Evolutionary conservation across 2,329 filamentous ascomycete species (phyloP).

Genomic region (Bipolaris oryzae): DNA sequence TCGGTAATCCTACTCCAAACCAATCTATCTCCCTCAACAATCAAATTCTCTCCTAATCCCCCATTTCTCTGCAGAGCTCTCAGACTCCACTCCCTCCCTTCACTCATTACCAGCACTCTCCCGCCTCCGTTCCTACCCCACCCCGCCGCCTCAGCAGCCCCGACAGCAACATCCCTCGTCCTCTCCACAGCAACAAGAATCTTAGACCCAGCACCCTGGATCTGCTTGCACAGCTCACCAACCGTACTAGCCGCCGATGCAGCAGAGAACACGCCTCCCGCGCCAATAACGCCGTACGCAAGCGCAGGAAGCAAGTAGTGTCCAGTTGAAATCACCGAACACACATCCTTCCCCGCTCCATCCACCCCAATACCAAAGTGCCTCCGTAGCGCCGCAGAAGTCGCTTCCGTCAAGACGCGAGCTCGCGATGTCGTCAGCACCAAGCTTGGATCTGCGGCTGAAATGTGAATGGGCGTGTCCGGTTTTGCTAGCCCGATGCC

Average conservation of each 20-base stretch:
- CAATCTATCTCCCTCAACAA: slow-evolving; percentile 51
- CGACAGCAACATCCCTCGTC: slow-evolving; percentile 55
- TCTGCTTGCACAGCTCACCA: slow-evolving; percentile 58
- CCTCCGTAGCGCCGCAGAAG: slow-evolving; percentile 63
- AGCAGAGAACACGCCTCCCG: slow-evolving; percentile 64
- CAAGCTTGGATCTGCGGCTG: slow-evolving; percentile 62
- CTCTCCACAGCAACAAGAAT: slow-evolving; percentile 57
- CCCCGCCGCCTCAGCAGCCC: slow-evolving; percentile 57
- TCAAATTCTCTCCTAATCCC: slow-evolving; percentile 23
- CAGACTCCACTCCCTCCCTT: slow-evolving; percentile 46
- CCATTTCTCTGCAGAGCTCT: slow-evolving; percentile 41
- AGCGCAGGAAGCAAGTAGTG: slow-evolving; percentile 61
- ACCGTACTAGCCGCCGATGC: slow-evolving; percentile 59
- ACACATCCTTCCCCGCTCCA: slow-evolving; percentile 57
- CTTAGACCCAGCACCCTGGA: slow-evolving; percentile 51
- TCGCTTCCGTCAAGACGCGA: slow-evolving; percentile 57
- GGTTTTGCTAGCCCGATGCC: slow-evolving; percentile 49
- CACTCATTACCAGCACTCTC: slow-evolving; percentile 60
- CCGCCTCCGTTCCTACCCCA: slow-evolving; percentile 42
- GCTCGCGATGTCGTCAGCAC: slow-evolving; percentile 60
- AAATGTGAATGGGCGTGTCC: slow-evolving; percentile 61
- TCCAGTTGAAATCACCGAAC: slow-evolving; percentile 63
- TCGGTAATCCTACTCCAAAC: slow-evolving; percentile 64
- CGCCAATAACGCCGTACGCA: slow-evolving; percentile 64
- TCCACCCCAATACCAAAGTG: slow-evolving; percentile 59